phyloP scores from a whole-genome alignment of 169 alveolate species.

The Plasmodium falciparum region DNA sequence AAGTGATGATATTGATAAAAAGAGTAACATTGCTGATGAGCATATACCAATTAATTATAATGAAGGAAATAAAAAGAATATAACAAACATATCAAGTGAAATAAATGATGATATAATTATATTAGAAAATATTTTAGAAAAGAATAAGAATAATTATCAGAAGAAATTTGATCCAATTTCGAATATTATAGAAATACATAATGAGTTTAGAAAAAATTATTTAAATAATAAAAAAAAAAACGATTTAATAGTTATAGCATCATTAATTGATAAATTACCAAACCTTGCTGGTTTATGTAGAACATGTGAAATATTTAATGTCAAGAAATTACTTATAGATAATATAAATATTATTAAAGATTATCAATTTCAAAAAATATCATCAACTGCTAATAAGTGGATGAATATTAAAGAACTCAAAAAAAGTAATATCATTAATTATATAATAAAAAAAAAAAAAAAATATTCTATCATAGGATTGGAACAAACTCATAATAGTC shows the following conservation, averaged over 20 bases:
- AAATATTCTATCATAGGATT: conserved; percentile 91
- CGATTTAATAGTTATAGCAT: conserved; percentile 91
- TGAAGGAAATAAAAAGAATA: background rate
- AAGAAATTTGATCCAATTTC: conserved; percentile 77
- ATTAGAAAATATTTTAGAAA: conserved; percentile 6
- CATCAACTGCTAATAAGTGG: conserved; percentile 95
- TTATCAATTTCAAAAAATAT: conserved; percentile 86
- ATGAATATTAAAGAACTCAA: conserved; percentile 88
- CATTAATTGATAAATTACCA: conserved; percentile 92
- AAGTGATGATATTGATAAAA: background rate
- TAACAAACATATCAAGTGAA: background rate
- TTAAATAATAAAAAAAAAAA: conserved; percentile 81
- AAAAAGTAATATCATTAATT: conserved; percentile 78
- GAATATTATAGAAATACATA: conserved; percentile 5
- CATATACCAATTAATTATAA: background rate
- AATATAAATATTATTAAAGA: conserved; percentile 81
- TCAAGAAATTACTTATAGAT: conserved; percentile 80
- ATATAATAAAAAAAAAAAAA: conserved; percentile 81
- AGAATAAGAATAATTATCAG: conserved; percentile 69
- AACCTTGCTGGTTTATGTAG: conserved; percentile 94
- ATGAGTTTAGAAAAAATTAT: conserved; percentile 26
- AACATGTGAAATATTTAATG: conserved; percentile 92
- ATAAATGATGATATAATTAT: background rate
- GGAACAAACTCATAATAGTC: conserved; percentile 92
- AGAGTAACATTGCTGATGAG: background rate